Evolutionary conservation across 805 yeast species (phyloP).

Genomic region (Lachancea lanzarotensis): DNA sequence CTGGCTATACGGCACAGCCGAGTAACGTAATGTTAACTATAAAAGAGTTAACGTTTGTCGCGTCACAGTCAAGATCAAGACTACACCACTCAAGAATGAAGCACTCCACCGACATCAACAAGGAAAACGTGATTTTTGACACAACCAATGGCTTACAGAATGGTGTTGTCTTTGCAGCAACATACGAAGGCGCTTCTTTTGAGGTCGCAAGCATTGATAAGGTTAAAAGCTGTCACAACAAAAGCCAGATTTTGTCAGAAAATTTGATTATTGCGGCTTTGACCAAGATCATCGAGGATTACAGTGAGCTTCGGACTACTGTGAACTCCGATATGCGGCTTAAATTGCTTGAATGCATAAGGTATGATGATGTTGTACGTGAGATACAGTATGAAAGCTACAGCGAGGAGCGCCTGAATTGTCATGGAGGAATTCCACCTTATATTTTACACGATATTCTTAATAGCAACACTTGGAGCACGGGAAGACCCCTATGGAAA

Average conservation of each 20-base stretch:
- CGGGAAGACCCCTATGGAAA: constrained; percentile 23
- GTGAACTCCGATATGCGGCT: constrained; percentile 22
- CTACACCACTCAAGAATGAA: neutral
- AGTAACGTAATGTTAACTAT: neutral
- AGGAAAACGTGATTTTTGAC: constrained; percentile 22
- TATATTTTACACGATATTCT: constrained; percentile 26
- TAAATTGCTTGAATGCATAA: constrained; percentile 16
- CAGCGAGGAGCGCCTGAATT: constrained; percentile 24
- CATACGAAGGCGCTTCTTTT: constrained; percentile 9
- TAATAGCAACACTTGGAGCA: constrained; percentile 18
- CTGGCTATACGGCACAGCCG: too few species aligned
- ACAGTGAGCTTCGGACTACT: constrained; percentile 22
- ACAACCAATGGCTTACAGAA: constrained; percentile 14
- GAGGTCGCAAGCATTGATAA: constrained; percentile 14
- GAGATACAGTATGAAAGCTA: constrained; percentile 19
- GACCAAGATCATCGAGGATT: constrained; percentile 16
- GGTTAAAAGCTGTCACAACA: constrained; percentile 19
- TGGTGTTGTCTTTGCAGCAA: constrained; percentile 25
- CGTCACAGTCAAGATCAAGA: too few species aligned
- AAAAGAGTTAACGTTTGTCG: neutral
- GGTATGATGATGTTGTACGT: constrained; percentile 20
- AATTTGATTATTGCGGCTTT: constrained; percentile 18
- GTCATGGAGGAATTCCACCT: constrained; percentile 26
- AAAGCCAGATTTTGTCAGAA: constrained; percentile 15
- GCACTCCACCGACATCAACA: constrained; percentile 10